phyloP scores from a whole-genome alignment of 2,329 filamentous ascomycete species.

The Phaeosphaeriaceae sp. region DNA sequence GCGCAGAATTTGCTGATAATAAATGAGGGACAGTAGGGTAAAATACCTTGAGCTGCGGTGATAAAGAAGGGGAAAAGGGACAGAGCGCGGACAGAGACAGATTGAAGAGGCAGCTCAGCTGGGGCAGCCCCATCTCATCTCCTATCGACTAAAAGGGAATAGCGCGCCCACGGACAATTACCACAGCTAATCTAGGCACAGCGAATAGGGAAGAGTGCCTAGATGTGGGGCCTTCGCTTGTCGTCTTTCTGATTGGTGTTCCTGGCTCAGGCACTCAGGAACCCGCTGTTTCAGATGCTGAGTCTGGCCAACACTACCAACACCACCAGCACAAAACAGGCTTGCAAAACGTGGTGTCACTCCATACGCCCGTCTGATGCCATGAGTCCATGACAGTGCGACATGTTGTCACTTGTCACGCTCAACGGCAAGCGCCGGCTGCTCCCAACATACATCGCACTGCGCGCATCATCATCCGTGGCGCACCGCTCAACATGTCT shows the following conservation, averaged over 20 bases:
- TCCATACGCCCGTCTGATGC: slow-evolving; percentile 24
- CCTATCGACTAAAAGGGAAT: slow-evolving; percentile 20
- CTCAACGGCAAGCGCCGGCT: slow-evolving; percentile 5
- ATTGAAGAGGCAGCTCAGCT: slow-evolving; percentile 27
- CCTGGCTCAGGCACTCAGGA: slow-evolving; percentile 37
- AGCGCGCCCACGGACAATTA: slow-evolving; percentile 23
- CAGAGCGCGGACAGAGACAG: slow-evolving; percentile 30
- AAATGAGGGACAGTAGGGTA: slow-evolving; percentile 30
- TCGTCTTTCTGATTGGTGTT: slow-evolving; percentile 36
- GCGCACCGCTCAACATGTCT: slow-evolving; percentile 5
- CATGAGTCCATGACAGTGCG: slow-evolving; percentile 19
- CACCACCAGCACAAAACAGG: slow-evolving; percentile 12
- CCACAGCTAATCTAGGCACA: slow-evolving; percentile 28
- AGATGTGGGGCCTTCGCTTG: slow-evolving; percentile 10
- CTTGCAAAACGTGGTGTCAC: slow-evolving; percentile 24
- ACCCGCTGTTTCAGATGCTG: slow-evolving; percentile 22
- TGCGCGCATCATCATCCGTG: background rate
- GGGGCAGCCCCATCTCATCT: slow-evolving; percentile 34
- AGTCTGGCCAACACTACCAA: slow-evolving; percentile 1
- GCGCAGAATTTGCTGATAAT: slow-evolving; percentile 37
- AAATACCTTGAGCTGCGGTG: slow-evolving; percentile 31
- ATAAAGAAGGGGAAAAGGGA: slow-evolving; percentile 30
- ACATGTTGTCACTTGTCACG: slow-evolving; percentile 11
- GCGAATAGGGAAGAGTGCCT: slow-evolving; percentile 36
- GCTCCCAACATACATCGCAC: background rate